A percentile compares a stretch with the other conserved stretches of the same genome.
Conservation (phyloP, 176 grass and related monocot genomes). For the Chrysopogon serrulatus region DNA sequence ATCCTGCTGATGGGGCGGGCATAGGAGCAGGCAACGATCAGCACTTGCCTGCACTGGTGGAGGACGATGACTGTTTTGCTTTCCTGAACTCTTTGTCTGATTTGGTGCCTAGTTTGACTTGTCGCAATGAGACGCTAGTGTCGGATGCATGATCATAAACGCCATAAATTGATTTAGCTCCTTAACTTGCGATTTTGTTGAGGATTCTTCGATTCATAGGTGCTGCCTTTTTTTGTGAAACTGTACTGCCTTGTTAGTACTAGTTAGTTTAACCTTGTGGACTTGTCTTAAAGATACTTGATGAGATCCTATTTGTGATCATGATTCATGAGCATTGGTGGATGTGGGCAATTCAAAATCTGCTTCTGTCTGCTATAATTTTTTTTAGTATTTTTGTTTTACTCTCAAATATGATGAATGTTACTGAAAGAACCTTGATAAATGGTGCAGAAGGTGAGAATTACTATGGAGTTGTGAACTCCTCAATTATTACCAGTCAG, state of each 20-base stretch:
- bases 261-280: not conserved
- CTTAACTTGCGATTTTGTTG: not conserved
- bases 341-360: not conserved
- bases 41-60: not conserved
- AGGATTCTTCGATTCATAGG: too few relatives aligned
- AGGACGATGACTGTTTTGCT: not conserved
- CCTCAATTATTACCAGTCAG: not conserved
- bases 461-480: not conserved
- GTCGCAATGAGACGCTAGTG: not conserved
- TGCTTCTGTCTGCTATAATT: not conserved
- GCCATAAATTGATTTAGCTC: not conserved
- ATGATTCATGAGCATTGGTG: too few relatives aligned
- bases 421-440: not conserved
- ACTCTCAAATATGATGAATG: too few relatives aligned
- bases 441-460: not conserved
- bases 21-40: not conserved
- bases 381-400: not conserved
- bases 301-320: not conserved
- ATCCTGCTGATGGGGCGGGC: too few relatives aligned
- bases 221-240: not conserved
- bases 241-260: too few relatives aligned
- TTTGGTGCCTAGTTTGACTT: not conserved
- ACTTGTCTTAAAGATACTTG: not conserved
- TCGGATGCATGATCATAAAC: not conserved
- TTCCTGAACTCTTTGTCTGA: not conserved